These are phyloP conservation scores for Penicillium desertorum DNA, from an alignment of 495 filamentous ascomycete genomes.

Conservation along the genomic window DNA sequence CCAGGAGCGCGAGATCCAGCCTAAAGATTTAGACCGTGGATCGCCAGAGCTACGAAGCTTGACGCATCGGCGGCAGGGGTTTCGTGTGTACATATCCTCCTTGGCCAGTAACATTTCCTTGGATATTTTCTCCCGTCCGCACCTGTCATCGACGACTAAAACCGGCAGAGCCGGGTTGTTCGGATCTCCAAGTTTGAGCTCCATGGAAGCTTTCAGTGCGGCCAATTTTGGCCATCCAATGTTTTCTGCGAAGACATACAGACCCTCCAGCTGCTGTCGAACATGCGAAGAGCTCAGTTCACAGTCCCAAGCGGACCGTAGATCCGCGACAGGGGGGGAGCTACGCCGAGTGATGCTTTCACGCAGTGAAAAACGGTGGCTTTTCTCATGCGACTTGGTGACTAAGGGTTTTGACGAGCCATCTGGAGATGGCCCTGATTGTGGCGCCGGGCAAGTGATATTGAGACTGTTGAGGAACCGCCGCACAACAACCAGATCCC, in stretches of 20 bases:
- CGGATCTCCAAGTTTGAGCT: constrained; percentile 19
- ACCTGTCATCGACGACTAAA: neutral
- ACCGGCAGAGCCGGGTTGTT: constrained; percentile 11
- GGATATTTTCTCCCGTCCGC: neutral
- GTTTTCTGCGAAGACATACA: constrained; percentile 50
- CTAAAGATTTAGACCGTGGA: constrained; percentile 35
- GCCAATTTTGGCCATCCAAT: constrained; percentile 51
- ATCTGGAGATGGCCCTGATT: constrained; percentile 5
- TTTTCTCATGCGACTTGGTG: constrained; percentile 29
- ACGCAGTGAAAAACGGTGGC: constrained; percentile 28
- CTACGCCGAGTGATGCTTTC: constrained; percentile 29
- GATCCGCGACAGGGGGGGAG: constrained; percentile 19
- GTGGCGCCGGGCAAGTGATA: constrained; percentile 29
- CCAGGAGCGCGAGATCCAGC: constrained; percentile 83
- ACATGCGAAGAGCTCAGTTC: constrained; percentile 40
- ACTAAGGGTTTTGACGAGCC: constrained; percentile 4
- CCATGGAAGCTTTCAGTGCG: constrained; percentile 29
- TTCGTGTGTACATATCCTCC: constrained; percentile 36
- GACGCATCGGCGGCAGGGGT: constrained; percentile 30
- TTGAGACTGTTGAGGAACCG: constrained; percentile 74
- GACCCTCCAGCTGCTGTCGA: constrained; percentile 49
- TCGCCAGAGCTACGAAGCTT: constrained; percentile 26
- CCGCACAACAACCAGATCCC: constrained; percentile 75
- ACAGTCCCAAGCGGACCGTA: constrained; percentile 38
- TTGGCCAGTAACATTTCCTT: constrained; percentile 12